These are phyloP conservation scores for Capsicum baccatum DNA, from an alignment of 257 asterid species.

Conservation along the genomic window DNA sequence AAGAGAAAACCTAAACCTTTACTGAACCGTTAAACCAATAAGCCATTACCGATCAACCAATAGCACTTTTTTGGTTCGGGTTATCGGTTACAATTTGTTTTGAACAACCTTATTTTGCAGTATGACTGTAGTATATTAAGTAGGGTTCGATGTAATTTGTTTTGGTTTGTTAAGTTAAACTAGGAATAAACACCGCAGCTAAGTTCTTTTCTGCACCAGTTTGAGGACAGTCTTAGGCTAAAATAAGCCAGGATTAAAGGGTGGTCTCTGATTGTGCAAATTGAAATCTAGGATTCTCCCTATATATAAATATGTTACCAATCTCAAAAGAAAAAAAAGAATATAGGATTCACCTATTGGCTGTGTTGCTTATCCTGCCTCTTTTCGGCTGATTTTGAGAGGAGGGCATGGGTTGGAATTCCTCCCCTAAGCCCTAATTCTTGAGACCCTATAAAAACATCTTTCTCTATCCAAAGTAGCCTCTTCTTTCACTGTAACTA, in stretches of 20 bases:
- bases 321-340: background rate
- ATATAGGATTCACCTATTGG: background rate
- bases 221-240: background rate
- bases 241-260: background rate
- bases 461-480: conserved; percentile 2
- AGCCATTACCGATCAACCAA: background rate
- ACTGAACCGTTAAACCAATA: background rate
- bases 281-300: background rate
- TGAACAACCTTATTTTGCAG: background rate
- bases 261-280: background rate
- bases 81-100: background rate
- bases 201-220: background rate
- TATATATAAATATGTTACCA: too few relatives aligned
- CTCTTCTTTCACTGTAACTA: background rate
- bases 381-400: background rate
- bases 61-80: background rate
- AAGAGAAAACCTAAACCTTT: background rate
- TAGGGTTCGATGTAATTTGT: background rate
- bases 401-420: background rate
- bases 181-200: background rate
- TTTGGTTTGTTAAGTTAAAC: background rate
- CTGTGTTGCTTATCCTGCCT: background rate
- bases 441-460: background rate
- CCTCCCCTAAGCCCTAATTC: background rate
- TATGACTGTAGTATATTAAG: background rate